A percentile compares a stretch with the other conserved stretches of the same genome.
Conservation (phyloP, 305 asterid species). For the Fraxinus xanthoxyloides region DNA sequence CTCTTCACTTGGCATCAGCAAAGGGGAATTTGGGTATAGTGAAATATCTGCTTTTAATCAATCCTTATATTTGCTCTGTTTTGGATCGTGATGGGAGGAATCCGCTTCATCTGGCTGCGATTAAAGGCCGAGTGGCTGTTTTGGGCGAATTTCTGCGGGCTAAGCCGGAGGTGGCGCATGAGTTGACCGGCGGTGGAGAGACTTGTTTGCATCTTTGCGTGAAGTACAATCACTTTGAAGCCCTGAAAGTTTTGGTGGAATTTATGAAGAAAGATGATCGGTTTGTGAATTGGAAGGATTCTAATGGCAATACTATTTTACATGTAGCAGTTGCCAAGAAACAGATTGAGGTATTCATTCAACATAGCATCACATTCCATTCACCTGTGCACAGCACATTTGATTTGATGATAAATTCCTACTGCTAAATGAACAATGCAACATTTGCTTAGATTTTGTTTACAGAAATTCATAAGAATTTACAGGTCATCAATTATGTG, state of each 20-base stretch:
- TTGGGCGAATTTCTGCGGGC: conserved; percentile 24
- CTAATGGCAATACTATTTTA: conserved; percentile 27
- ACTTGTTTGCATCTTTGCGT: conserved; percentile 39
- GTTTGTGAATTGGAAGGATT: conserved; percentile 34
- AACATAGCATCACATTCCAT: neutral
- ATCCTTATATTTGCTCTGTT: conserved; percentile 29
- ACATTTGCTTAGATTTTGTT: neutral
- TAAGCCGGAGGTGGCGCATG: conserved; percentile 32
- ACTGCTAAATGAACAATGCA: neutral
- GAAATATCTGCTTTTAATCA: conserved; percentile 19
- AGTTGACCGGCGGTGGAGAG: conserved; percentile 27
- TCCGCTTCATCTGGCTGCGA: conserved; percentile 44
- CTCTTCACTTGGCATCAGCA: conserved; percentile 42
- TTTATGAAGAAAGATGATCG: conserved; percentile 19
- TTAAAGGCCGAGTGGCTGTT: conserved; percentile 36
- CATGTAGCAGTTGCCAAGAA: conserved; percentile 40
- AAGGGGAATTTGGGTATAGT: conserved; percentile 29
- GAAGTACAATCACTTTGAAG: conserved; percentile 36
- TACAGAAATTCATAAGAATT: neutral
- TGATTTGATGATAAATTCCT: neutral
- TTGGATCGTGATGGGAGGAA: conserved; percentile 33
- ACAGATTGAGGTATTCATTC: conserved; percentile 36
- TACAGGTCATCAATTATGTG: conserved; percentile 30
- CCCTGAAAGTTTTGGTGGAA: conserved; percentile 30
- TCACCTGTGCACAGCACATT: neutral